A percentile compares a stretch with the other conserved stretches of the same genome.
phyloP scores from a whole-genome alignment of 1,139 yeast genomes.

The Scheffersomyces parashehatae region DNA sequence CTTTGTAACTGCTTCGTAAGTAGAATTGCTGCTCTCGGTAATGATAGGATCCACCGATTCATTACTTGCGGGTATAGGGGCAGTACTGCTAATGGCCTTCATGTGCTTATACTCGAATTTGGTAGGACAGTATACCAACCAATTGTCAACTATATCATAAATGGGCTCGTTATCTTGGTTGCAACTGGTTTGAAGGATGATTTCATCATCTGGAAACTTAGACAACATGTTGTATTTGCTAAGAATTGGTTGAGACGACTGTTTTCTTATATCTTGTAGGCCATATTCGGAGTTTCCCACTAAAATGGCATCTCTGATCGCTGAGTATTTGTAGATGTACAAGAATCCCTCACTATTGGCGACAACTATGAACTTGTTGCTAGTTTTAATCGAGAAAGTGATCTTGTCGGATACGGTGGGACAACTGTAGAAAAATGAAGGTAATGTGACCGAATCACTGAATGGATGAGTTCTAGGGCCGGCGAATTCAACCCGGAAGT shows the following conservation, averaged over 20 bases:
- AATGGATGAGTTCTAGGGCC: no score
- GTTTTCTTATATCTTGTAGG: slow-evolving; percentile 23
- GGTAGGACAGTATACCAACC: slow-evolving; percentile 52
- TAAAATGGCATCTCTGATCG: slow-evolving; percentile 3
- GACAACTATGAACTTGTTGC: slow-evolving; percentile 20
- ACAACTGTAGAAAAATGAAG: neutral
- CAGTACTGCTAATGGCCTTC: slow-evolving; percentile 19
- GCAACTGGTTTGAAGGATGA: slow-evolving; percentile 36
- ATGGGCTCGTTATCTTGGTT: slow-evolving; percentile 39
- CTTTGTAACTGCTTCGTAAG: neutral
- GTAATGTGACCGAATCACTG: neutral
- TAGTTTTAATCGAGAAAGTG: slow-evolving; percentile 22
- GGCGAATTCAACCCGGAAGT: neutral
- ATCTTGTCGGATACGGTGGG: slow-evolving; percentile 1
- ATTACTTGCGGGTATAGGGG: neutral
- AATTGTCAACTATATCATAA: slow-evolving; percentile 52
- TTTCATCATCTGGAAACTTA: slow-evolving; percentile 18
- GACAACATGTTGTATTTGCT: slow-evolving; percentile 13
- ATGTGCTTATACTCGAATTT: slow-evolving; percentile 35
- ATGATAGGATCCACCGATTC: slow-evolving; percentile 11
- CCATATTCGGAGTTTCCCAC: slow-evolving; percentile 21
- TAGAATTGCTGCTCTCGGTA: slow-evolving; percentile 4
- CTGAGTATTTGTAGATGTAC: slow-evolving; percentile 15
- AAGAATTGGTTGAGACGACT: slow-evolving; percentile 25
- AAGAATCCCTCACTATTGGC: slow-evolving; percentile 27